These are phyloP conservation scores for Lachnellula subtilissima DNA, from an alignment of 2,329 filamentous ascomycete species.

Conservation along the genomic window DNA sequence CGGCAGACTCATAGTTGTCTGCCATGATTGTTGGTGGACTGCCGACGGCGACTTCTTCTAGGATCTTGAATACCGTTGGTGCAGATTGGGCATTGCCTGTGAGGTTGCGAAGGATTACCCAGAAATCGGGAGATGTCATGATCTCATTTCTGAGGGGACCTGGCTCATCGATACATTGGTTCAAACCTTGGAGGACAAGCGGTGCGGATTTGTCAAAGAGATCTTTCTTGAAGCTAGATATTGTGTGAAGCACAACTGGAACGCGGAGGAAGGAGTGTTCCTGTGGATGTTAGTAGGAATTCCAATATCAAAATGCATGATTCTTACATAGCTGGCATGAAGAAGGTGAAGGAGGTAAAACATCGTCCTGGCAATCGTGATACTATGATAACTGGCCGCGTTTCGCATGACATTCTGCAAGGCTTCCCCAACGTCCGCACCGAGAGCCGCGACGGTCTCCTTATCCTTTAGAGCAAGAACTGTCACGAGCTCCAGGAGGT, in stretches of 20 bases:
- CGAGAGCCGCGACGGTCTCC: constrained; percentile 66
- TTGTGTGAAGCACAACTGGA: constrained; percentile 84
- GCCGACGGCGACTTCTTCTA: constrained; percentile 70
- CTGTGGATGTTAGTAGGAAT: constrained; percentile 39
- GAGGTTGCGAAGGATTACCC: constrained; percentile 79
- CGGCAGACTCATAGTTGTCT: constrained; percentile 90
- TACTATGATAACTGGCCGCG: constrained; percentile 70
- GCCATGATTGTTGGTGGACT: constrained; percentile 78
- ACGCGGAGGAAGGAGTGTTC: constrained; percentile 88
- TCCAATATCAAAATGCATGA: constrained; percentile 8
- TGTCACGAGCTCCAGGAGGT: constrained; percentile 87
- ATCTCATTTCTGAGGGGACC: constrained; percentile 82
- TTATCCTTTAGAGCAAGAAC: constrained; percentile 72
- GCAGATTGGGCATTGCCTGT: constrained; percentile 66
- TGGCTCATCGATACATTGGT: constrained; percentile 72
- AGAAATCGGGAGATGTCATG: constrained; percentile 95
- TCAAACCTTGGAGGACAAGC: constrained; percentile 72
- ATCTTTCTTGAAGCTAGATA: constrained; percentile 80
- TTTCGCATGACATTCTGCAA: constrained; percentile 80
- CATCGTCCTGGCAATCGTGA: constrained; percentile 77
- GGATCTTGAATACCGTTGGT: constrained; percentile 76
- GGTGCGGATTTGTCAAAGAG: constrained; percentile 70
- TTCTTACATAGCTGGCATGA: constrained; percentile 75
- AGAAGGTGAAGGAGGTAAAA: constrained; percentile 84
- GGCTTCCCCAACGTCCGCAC: constrained; percentile 73